These are phyloP conservation scores for Adiantum capillusveneris DNA, from an alignment of 75 land plant genomes.

Conservation along the genomic window DNA sequence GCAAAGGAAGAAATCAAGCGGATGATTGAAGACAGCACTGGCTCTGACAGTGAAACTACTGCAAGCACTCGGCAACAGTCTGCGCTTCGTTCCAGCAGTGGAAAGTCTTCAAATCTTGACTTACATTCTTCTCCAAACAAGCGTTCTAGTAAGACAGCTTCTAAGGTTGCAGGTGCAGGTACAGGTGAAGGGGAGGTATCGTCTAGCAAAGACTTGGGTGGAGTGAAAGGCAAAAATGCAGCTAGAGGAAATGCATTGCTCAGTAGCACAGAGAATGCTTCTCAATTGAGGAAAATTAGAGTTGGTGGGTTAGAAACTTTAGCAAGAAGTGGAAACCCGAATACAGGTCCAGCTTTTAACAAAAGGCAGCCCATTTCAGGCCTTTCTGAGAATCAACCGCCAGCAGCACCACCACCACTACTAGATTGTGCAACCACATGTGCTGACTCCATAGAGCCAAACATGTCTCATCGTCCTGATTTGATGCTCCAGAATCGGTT, in stretches of 20 bases:
- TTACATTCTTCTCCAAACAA: background rate
- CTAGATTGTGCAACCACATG: constrained; percentile 10
- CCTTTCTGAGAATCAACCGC: constrained; percentile 18
- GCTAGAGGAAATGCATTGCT: background rate
- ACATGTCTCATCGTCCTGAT: constrained; percentile 21
- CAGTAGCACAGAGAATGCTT: background rate
- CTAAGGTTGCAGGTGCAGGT: background rate
- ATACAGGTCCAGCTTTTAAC: constrained; percentile 18
- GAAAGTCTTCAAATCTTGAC: background rate
- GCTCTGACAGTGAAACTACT: constrained; percentile 2
- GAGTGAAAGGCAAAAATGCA: background rate
- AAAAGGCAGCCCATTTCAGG: constrained; percentile 17
- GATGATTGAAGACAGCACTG: background rate
- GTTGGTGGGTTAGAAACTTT: background rate
- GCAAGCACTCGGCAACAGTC: background rate
- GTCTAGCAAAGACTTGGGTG: background rate
- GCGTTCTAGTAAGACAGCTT: background rate
- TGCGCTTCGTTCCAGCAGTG: background rate
- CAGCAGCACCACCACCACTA: constrained; percentile 12
- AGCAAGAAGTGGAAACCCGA: constrained; percentile 4
- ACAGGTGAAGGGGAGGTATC: constrained; percentile 1
- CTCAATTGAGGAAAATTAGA: background rate
- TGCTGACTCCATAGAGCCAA: constrained; percentile 12
- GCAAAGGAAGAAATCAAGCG: constrained; percentile 6
- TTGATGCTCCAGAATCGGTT: constrained; percentile 61